Evolutionary conservation across 1,284 basidiomycete species (phyloP).

Genomic region (Ustilago bromivora): DNA sequence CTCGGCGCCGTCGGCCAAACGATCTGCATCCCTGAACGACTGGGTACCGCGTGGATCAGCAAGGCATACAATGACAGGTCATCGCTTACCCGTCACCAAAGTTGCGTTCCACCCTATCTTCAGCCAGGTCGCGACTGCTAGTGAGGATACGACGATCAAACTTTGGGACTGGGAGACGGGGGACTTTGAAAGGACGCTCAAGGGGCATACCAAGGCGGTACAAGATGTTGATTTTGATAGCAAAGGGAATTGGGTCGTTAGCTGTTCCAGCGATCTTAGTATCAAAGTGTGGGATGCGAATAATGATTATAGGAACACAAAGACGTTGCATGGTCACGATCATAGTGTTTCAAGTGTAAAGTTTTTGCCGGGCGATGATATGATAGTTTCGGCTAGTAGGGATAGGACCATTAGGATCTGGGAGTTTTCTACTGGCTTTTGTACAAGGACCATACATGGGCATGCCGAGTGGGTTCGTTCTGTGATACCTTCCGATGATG

Average conservation of each 20-base stretch:
- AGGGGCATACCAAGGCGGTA: conserved; percentile 90
- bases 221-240: conserved; percentile 88
- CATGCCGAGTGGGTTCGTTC: conserved; percentile 81
- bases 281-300: conserved; percentile 91
- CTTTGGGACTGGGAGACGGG: conserved; percentile 97
- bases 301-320: conserved; percentile 87
- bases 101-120: conserved; percentile 89
- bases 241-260: conserved; percentile 83
- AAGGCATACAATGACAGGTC: conserved; percentile 82
- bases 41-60: conserved; percentile 87
- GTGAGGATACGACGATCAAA: conserved; percentile 88
- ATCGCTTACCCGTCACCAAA: conserved; percentile 80
- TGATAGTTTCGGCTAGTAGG: conserved; percentile 84
- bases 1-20: conserved; percentile 74
- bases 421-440: conserved; percentile 81
- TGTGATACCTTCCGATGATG: conserved; percentile 80
- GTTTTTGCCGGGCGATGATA: conserved; percentile 85
- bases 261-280: conserved; percentile 88
- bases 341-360: conserved; percentile 86
- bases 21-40: conserved; percentile 78
- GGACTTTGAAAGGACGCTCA: conserved; percentile 88
- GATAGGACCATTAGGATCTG: conserved; percentile 88
- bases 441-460: conserved; percentile 69
- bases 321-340: conserved; percentile 89
- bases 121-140: conserved; percentile 83